A percentile compares a stretch with the other conserved stretches of the same genome.
Conservation (phyloP, 2,329 filamentous ascomycete species). For the Trichoderma semiorbis region DNA sequence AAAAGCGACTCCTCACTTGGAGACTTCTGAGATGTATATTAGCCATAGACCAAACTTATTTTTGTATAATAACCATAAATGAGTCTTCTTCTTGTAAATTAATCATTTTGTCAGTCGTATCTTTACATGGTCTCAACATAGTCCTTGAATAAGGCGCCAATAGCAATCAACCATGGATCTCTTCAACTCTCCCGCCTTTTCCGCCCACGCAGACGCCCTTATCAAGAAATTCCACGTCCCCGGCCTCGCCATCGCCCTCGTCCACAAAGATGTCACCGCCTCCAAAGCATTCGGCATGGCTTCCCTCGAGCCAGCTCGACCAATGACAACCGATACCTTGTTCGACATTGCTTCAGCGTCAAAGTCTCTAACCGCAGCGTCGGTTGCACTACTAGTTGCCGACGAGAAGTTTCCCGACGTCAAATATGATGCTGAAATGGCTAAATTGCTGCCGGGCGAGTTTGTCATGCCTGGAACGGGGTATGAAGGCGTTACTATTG, state of each 20-base stretch:
- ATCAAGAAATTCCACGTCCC: slow-evolving; percentile 24
- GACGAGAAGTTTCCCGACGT: slow-evolving; percentile 24
- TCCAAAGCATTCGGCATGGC: slow-evolving; percentile 26
- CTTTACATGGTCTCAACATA: not conserved
- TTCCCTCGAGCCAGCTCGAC: slow-evolving; percentile 19
- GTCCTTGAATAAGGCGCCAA: not conserved
- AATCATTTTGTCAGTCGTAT: not conserved
- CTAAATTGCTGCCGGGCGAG: slow-evolving; percentile 26
- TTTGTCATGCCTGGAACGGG: slow-evolving; percentile 26
- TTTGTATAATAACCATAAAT: fast-evolving
- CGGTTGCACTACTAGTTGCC: slow-evolving; percentile 27
- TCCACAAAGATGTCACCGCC: slow-evolving; percentile 19
- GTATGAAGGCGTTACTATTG: slow-evolving; percentile 23
- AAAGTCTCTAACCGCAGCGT: slow-evolving; percentile 28
- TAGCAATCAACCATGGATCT: not conserved
- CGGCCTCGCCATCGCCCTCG: slow-evolving; percentile 26
- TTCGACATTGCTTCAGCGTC: slow-evolving; percentile 29
- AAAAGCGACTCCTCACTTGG: not conserved
- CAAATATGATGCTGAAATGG: slow-evolving; percentile 25
- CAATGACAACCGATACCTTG: slow-evolving; percentile 26
- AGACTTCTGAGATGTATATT: not conserved
- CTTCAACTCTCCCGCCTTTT: slow-evolving; percentile 20
- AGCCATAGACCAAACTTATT: not conserved
- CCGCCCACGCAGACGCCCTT: slow-evolving; percentile 20
- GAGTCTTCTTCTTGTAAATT: not conserved